Evolutionary conservation across 495 filamentous ascomycete genomes (phyloP), one percentile per base, ranked within the genome.

Genomic region (Aspergillus hancockii): DNA sequence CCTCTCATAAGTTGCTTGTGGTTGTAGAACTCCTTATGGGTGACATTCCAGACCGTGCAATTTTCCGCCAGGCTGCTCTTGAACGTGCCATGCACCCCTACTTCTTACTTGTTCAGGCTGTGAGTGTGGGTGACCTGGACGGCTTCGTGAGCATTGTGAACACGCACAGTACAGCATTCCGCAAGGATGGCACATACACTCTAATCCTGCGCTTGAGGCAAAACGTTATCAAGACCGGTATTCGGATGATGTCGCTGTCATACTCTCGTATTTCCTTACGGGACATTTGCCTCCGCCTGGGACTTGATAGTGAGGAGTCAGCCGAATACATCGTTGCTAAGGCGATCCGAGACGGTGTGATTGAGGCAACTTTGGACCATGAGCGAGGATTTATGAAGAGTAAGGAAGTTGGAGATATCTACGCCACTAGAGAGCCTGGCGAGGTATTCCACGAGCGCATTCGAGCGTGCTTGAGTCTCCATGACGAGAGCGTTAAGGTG

Each of bases 281-380:
- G 54, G 94, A 98, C 68, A 98, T 98, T 61, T 98, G 95, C 79
- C 90, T 97, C 59, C 89, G 94, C 49, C 81, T 98, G 54, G 88
- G 91, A 43, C 77, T 98, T n/a, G 89, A 91, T 55, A 92, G 87
- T 62, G 94, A 98, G 71, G 92, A 98, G 79, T 93, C 88, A 52
- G 94, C 94, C 19, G 94, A 98, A 75, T 98, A 98, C 74, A 98
- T 98, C 72, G 95, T 98, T 31, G 94, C 94, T 46, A 98, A 98
- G 80, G 95, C 94, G 32, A 98, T 98, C 61, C 86, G 94, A 22
- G 94, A 98, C 69, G 95, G 94, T 62, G 94, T 98, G 23, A 98
- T 98, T 52, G 94, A 98, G 80, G 94, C 95, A 25, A 90, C 89
- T 6, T 77, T 98, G 63, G 93, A 98, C 69, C 89, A 96, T 61